Percentiles rank a stretch among this genome's conserved stretches.
phyloP scores from a whole-genome alignment of 2,329 filamentous ascomycete genomes.

The Apiospora rasikravindrae region DNA sequence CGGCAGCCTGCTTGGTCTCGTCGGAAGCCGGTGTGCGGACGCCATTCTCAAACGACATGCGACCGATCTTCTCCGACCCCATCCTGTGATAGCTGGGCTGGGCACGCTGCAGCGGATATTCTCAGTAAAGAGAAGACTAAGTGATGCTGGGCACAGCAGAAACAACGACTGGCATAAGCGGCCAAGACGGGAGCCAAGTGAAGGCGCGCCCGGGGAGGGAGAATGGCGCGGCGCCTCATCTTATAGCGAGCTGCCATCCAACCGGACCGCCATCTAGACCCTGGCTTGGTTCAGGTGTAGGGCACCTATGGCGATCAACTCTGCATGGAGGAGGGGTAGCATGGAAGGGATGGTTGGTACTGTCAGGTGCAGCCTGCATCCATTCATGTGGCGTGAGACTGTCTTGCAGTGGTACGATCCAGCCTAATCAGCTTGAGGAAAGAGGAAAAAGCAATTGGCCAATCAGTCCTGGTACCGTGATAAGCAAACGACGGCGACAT shows the following conservation, averaged over 20 bases:
- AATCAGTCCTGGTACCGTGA: background rate
- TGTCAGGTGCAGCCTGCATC: background rate
- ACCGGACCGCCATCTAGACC: background rate
- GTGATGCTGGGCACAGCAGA: background rate
- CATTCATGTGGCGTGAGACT: background rate
- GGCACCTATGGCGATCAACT: no score
- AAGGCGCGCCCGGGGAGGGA: background rate
- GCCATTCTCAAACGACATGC: conserved; percentile 16
- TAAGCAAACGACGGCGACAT: background rate
- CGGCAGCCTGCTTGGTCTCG: conserved; percentile 18
- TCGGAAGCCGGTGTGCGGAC: conserved; percentile 3
- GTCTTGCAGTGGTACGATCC: background rate
- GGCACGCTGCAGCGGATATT: background rate
- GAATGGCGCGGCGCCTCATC: background rate
- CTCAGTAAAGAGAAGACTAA: background rate
- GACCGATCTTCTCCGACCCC: conserved; percentile 20
- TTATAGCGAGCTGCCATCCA: background rate
- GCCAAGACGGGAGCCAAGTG: conserved; percentile 18
- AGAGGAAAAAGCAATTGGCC: background rate
- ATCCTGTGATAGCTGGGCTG: background rate
- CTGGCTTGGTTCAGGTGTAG: background rate
- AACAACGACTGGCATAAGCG: background rate
- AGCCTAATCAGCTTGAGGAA: background rate
- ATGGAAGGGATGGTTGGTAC: background rate
- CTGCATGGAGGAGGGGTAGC: background rate